Percentiles rank a stretch among this genome's conserved stretches.
These are phyloP conservation scores for Ogataea parapolymorpha DNA, from an alignment of 805 yeast species.

Conservation along the genomic window DNA sequence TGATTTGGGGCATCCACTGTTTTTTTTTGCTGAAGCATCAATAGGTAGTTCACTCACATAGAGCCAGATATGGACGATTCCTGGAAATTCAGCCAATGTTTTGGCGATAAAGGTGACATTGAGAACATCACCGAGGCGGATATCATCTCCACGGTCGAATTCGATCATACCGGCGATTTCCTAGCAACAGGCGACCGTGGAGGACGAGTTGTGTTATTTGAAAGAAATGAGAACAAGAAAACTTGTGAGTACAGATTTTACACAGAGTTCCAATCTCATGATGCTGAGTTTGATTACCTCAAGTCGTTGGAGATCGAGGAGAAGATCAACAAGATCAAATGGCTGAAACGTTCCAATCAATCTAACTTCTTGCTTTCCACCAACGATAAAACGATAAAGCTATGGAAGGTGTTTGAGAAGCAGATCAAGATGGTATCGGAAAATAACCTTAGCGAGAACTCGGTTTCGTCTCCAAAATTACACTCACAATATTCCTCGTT, in stretches of 20 bases:
- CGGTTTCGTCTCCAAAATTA: slow-evolving; percentile 12
- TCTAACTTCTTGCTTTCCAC: slow-evolving; percentile 90
- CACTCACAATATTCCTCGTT: slow-evolving; percentile 27
- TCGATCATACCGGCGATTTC: slow-evolving; percentile 91
- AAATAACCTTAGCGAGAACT: slow-evolving; percentile 65
- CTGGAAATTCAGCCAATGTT: slow-evolving; percentile 95
- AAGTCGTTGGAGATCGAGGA: slow-evolving; percentile 97
- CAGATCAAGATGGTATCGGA: slow-evolving; percentile 89
- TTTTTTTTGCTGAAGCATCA: slow-evolving; percentile 4
- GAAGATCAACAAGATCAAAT: slow-evolving; percentile 94
- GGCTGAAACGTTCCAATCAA: slow-evolving; percentile 86
- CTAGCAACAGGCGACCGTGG: slow-evolving; percentile 98
- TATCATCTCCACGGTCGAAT: slow-evolving; percentile 94
- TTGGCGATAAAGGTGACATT: slow-evolving; percentile 97
- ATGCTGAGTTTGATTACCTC: slow-evolving; percentile 95
- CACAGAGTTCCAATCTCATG: slow-evolving; percentile 97
- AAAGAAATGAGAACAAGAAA: slow-evolving; percentile 71
- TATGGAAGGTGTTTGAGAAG: slow-evolving; percentile 94
- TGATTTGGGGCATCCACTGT: slow-evolving; percentile 1
- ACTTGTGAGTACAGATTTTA: slow-evolving; percentile 92
- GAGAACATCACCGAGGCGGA: slow-evolving; percentile 96
- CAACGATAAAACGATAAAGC: slow-evolving; percentile 96
- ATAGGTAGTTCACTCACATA: slow-evolving; percentile 2
- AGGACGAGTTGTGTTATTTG: slow-evolving; percentile 94
- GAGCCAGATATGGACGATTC: slow-evolving; percentile 29